These are phyloP conservation scores for Bremia lactucae DNA, from an alignment of 352 stramenopile genomes.

Conservation along the genomic window DNA sequence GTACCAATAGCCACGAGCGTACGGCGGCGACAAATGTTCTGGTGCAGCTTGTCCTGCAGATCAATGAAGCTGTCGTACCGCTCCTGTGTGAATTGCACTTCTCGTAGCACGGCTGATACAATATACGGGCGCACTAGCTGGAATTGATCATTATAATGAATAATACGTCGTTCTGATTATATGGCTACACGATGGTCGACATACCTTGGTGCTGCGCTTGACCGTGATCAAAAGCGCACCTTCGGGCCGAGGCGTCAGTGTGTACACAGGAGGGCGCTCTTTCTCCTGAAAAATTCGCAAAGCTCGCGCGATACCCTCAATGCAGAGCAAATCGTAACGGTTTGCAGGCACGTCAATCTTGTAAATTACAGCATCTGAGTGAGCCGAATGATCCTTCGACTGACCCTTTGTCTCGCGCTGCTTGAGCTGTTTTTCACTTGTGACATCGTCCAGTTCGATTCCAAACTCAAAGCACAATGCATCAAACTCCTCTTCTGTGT, in stretches of 20 bases:
- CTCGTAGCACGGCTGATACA: constrained; percentile 94
- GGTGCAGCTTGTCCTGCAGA: constrained; percentile 99
- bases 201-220: constrained; percentile 78
- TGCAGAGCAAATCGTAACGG: constrained; percentile 98
- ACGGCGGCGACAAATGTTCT: constrained; percentile 98
- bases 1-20: constrained; percentile 99
- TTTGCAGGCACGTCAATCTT: constrained; percentile 99
- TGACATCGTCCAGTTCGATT: constrained; percentile 94
- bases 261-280: constrained; percentile 85
- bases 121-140: constrained; percentile 93
- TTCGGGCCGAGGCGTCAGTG: constrained; percentile 42
- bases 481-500: constrained; percentile 98
- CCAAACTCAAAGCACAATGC: constrained; percentile 99
- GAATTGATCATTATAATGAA: too few species aligned
- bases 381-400: constrained; percentile 43
- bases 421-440: constrained; percentile 81
- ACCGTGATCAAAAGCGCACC: constrained; percentile 79
- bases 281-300: constrained; percentile 96
- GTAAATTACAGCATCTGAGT: constrained; percentile 93
- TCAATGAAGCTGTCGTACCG: constrained; percentile 99
- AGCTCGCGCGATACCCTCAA: constrained; percentile 95
- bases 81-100: constrained; percentile 92
- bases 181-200: too few species aligned
- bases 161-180: too few species aligned
- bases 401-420: constrained; percentile 62